These are phyloP conservation scores for Leucocoprinus sp. DNA, from an alignment of 768 basidiomycete genomes.

Conservation along the genomic window DNA sequence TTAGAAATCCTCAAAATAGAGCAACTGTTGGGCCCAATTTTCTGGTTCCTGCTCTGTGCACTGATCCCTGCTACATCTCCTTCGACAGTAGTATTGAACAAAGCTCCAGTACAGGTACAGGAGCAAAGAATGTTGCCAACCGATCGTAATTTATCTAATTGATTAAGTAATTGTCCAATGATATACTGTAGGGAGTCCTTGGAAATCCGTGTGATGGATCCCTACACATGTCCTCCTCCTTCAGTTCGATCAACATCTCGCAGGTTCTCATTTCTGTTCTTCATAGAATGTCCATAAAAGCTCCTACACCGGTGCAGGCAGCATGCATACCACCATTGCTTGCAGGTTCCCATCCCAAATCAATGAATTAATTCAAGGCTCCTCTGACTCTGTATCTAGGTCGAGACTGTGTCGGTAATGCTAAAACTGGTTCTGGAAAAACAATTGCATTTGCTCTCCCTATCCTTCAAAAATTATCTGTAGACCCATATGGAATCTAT, in stretches of 20 bases:
- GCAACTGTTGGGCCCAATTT: no score
- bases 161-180: no score
- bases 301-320: conserved; percentile 81
- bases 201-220: no score
- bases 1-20: no score
- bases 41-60: no score
- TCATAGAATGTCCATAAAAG: conserved; percentile 72
- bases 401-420: conserved; percentile 93
- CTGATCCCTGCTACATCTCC: no score
- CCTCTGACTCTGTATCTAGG: conserved; percentile 35
- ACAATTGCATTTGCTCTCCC: conserved; percentile 96
- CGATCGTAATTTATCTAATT: no score
- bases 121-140: no score
- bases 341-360: conserved; percentile 39
- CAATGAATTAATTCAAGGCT: not conserved
- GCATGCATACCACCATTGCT: conserved; percentile 88
- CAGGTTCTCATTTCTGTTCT: conserved; percentile 55
- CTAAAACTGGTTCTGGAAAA: conserved; percentile 97
- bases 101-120: no score
- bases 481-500: conserved; percentile 92
- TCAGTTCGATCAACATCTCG: conserved; percentile 53
- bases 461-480: conserved; percentile 79
- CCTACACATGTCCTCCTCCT: conserved; percentile 31
- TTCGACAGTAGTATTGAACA: no score
- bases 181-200: no score